Base-by-base conservation (phyloP, 306 rosid species). In the Dalbergia cultrata region DNA sequence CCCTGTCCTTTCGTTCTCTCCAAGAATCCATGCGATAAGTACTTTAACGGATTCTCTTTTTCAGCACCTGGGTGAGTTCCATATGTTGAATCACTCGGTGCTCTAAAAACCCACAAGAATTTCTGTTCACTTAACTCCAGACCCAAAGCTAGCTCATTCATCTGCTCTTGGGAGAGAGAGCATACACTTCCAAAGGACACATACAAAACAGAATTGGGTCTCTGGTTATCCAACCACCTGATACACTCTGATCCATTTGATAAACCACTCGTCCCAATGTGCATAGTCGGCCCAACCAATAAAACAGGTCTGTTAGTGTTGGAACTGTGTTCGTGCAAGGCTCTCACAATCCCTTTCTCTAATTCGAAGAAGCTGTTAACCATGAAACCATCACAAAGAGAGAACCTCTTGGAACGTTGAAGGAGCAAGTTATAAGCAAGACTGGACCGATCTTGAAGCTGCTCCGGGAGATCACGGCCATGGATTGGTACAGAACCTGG, bases 111-210 rank as follows among this genome's bases (percentile, higher is more conserved):
- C 87, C 87, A 80, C 37, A 80, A n/a, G 77, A 84, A 84, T 3
- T n/a, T 70, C 8, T 62, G 35, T 44, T 52, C 79, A 64, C 87
- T 80, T n/a, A 75, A 16, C 22, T 84, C 85, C 35, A 84, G 75
- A 4, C 87, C 87, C 2, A 70, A 70, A 9, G 82, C 87, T 13
- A 84, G n/a, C 74, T 80, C 85, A 17, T 75, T 70, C 0, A 84
- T 0, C 7, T 84, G 87, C 9, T 80, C 53, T 19, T 70, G 52
- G 35, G 61, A 34, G 2, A 84, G 75, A 11, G 85, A 62, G 11
- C 82, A 81, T 56, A 65, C 78, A 54, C 85, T 84, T 70, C 87
- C 87, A 57, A 84, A 80, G 0, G 85, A 84, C 57, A 80, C 84
- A 45, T 75, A 84, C 11, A 84, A 56, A 62, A 80, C 82, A 13